phyloP scores from a whole-genome alignment of 139 green algal species.

The Chlorokybus atmophyticus region DNA sequence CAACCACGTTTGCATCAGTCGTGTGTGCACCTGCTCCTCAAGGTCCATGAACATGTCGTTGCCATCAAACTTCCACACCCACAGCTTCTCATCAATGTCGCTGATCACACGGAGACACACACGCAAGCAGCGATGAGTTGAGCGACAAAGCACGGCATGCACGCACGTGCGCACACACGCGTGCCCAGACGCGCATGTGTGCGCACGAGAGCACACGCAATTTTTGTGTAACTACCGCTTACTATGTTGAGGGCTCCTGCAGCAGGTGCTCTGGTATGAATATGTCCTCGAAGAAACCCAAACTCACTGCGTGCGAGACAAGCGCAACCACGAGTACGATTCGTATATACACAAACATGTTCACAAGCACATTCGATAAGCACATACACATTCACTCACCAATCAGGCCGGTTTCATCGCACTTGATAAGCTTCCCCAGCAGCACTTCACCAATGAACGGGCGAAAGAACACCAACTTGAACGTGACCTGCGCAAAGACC shows the following conservation, averaged over 20 bases:
- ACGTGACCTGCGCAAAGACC: slow-evolving; percentile 39
- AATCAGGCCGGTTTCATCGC: slow-evolving; percentile 34
- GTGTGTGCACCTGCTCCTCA: slow-evolving; percentile 23
- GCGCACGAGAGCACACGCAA: background rate
- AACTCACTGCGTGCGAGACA: slow-evolving; percentile 27
- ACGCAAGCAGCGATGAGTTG: too few species aligned
- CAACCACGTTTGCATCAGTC: too few species aligned
- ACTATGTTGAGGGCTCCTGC: slow-evolving; percentile 25
- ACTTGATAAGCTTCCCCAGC: slow-evolving; percentile 51
- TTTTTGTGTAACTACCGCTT: background rate
- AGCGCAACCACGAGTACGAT: too few species aligned
- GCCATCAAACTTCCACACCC: slow-evolving; percentile 62
- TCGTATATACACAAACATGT: too few species aligned
- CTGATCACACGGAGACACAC: too few species aligned
- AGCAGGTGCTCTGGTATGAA: slow-evolving; percentile 57
- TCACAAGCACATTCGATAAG: too few species aligned
- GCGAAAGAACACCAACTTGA: slow-evolving; percentile 73
- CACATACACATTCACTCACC: slow-evolving; percentile 4
- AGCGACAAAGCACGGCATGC: too few species aligned
- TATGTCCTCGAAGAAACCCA: slow-evolving; percentile 86
- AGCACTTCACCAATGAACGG: slow-evolving; percentile 76
- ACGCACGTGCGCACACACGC: too few species aligned
- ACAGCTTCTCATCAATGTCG: slow-evolving; percentile 50
- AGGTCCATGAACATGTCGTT: slow-evolving; percentile 70
- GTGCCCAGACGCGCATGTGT: slow-evolving; percentile 18